Conservation (phyloP, 345 rosid genomes). For the Euclidium syriacum region DNA sequence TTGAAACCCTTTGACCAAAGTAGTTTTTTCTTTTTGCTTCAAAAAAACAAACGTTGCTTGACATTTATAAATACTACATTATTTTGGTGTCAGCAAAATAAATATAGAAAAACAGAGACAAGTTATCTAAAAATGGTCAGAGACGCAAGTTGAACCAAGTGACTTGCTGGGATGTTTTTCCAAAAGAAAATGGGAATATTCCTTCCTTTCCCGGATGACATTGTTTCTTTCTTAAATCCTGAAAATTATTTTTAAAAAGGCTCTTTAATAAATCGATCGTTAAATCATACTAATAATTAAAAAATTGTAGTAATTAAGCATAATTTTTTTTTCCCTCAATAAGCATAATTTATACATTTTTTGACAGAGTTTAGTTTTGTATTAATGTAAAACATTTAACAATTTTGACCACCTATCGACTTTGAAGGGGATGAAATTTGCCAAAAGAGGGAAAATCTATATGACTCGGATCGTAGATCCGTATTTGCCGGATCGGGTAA, state of each 20-base stretch:
- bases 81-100: not conserved
- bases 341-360: not conserved
- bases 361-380: not conserved
- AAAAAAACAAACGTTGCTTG: too few relatives aligned
- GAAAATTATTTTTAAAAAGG: not conserved
- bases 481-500: slow-evolving; percentile 16
- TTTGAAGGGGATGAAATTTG: not conserved
- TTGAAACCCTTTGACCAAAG: too few relatives aligned
- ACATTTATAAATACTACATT: not conserved
- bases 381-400: not conserved
- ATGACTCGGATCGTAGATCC: not conserved
- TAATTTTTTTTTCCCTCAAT: too few relatives aligned
- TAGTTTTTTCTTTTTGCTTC: too few relatives aligned
- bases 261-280: not conserved
- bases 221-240: not conserved
- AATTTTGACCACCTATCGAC: not conserved
- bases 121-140: slow-evolving; percentile 12
- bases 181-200: slow-evolving; percentile 6
- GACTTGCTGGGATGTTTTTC: slow-evolving; percentile 26
- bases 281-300: not conserved
- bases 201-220: slow-evolving; percentile 5
- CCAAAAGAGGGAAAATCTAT: not conserved
- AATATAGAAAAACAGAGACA: not conserved
- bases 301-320: not conserved
- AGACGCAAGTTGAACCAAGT: slow-evolving; percentile 20